Evolutionary conservation across 2,329 filamentous ascomycete species (phyloP).

Genomic region (Cryphonectria japonica): DNA sequence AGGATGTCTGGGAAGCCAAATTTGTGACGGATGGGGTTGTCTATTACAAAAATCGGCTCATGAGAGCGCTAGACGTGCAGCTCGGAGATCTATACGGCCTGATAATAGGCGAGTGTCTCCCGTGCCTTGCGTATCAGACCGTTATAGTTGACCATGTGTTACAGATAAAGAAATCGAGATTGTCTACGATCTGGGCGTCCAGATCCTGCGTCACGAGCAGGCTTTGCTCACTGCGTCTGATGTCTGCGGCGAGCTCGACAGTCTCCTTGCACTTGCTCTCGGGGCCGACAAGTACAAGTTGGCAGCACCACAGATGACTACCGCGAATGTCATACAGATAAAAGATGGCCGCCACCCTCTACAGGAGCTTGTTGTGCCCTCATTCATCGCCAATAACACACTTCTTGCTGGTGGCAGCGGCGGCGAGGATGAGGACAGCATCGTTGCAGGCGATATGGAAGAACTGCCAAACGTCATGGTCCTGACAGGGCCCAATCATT

Average conservation of each 20-base stretch:
- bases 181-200: conserved; percentile 73
- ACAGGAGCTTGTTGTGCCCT: conserved; percentile 80
- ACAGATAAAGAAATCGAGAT: conserved; percentile 88
- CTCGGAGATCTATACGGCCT: conserved; percentile 84
- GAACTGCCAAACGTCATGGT: conserved; percentile 69
- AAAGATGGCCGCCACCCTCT: conserved; percentile 81
- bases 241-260: conserved; percentile 84
- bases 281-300: conserved; percentile 78
- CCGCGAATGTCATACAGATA: conserved; percentile 73
- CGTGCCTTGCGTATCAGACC: background rate
- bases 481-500: conserved; percentile 93
- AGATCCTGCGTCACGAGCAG: conserved; percentile 70
- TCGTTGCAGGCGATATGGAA: conserved; percentile 14
- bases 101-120: conserved; percentile 70
- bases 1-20: conserved; percentile 74
- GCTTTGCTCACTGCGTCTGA: conserved; percentile 73
- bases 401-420: conserved; percentile 62
- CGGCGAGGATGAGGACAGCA: conserved; percentile 26
- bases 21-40: conserved; percentile 72
- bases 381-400: conserved; percentile 84
- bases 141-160: background rate
- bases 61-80: conserved; percentile 78
- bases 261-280: conserved; percentile 76
- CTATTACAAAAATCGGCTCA: conserved; percentile 86
- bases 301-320: conserved; percentile 69